Percentiles rank a stretch among this genome's conserved stretches.
These are phyloP conservation scores for Moesziomyces sp. DNA, from an alignment of 1,284 basidiomycete genomes.

Conservation along the genomic window DNA sequence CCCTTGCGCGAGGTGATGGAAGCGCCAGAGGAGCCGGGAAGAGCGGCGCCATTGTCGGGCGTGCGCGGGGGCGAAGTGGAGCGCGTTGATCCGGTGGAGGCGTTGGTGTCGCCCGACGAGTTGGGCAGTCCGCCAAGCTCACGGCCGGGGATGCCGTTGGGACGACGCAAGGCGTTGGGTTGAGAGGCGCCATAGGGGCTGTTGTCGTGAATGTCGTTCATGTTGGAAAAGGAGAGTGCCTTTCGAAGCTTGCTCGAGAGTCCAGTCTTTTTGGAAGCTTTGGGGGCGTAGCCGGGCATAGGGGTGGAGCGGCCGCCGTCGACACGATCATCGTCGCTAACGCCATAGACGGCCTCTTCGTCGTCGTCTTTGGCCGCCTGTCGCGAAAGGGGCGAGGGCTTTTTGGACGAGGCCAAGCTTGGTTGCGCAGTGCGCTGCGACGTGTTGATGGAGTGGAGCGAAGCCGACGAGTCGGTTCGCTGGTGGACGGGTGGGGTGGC, in stretches of 20 bases:
- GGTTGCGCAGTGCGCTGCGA: conserved; percentile 23
- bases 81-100: conserved; percentile 58
- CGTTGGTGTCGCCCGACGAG: conserved; percentile 56
- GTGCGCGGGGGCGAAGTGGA: conserved; percentile 60
- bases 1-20: conserved; percentile 61
- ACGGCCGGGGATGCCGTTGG: conserved; percentile 22
- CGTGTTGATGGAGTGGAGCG: conserved; percentile 27
- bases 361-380: conserved; percentile 53
- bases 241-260: conserved; percentile 60
- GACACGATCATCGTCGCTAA: conserved; percentile 58
- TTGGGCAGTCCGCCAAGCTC: conserved; percentile 41
- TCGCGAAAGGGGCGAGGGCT: conserved; percentile 59
- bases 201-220: conserved; percentile 49
- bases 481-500: conserved; percentile 20
- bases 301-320: conserved; percentile 50
- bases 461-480: conserved; percentile 34
- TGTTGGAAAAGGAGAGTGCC: conserved; percentile 58
- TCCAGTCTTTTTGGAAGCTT: conserved; percentile 54
- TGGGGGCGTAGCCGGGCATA: conserved; percentile 48
- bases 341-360: conserved; percentile 51
- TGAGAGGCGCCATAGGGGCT: conserved; percentile 7
- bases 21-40: conserved; percentile 53
- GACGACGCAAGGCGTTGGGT: conserved; percentile 18
- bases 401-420: conserved; percentile 41
- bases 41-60: conserved; percentile 53